phyloP scores from a whole-genome alignment of 1,284 basidiomycete species.

The Apiotrichum gamsii region DNA sequence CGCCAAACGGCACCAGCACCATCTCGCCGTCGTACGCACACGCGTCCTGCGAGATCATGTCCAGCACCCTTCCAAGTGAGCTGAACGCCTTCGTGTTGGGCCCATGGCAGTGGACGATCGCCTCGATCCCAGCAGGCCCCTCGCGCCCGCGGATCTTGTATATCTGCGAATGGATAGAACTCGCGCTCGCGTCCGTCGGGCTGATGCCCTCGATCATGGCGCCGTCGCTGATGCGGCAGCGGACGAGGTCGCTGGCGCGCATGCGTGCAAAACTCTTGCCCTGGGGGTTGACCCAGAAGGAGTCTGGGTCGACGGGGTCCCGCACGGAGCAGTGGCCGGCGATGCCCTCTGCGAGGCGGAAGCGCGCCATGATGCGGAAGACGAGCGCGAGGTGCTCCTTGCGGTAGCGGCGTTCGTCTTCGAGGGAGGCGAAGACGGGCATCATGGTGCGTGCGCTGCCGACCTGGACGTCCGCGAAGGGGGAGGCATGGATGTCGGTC shows the following conservation, averaged over 20 bases:
- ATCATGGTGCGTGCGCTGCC: constrained; percentile 32
- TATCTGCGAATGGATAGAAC: constrained; percentile 36
- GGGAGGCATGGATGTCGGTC: constrained; percentile 24
- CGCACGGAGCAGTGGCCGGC: constrained; percentile 38
- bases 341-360: constrained; percentile 34
- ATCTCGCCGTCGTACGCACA: constrained; percentile 35
- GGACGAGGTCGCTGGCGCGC: constrained; percentile 32
- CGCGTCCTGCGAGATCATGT: constrained; percentile 42
- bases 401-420: constrained; percentile 34
- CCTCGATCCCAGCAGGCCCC: constrained; percentile 27
- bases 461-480: constrained; percentile 29
- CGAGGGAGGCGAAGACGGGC: constrained; percentile 25
- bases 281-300: constrained; percentile 43
- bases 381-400: constrained; percentile 41
- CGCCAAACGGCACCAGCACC: constrained; percentile 40
- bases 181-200: constrained; percentile 36
- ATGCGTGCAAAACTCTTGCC: constrained; percentile 37
- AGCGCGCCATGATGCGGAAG: constrained; percentile 35
- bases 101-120: constrained; percentile 41
- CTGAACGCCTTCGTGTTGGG: constrained; percentile 38
- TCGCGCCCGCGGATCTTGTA: constrained; percentile 31
- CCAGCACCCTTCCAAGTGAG: constrained; percentile 28
- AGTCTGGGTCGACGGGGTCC: constrained; percentile 38
- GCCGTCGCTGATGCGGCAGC: constrained; percentile 26
- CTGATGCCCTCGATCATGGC: constrained; percentile 29